A percentile compares a stretch with the other conserved stretches of the same genome.
These are phyloP conservation scores for Colletotrichum sp. DNA, from an alignment of 2,329 filamentous ascomycete genomes.

Conservation along the genomic window DNA sequence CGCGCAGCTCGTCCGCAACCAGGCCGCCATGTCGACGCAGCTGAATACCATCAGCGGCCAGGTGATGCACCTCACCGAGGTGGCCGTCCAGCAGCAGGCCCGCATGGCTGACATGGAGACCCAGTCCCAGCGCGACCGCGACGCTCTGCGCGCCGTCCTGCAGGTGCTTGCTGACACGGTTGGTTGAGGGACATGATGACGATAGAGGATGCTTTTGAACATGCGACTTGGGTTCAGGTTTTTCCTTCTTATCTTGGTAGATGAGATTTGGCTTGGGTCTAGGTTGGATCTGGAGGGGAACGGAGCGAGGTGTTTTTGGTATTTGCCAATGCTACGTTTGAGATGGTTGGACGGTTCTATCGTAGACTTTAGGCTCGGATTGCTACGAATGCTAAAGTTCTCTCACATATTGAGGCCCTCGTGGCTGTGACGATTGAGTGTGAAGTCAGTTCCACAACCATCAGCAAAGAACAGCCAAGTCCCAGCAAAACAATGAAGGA, in stretches of 20 bases:
- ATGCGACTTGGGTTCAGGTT: not conserved
- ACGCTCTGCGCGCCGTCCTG: not conserved
- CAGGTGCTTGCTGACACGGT: not conserved
- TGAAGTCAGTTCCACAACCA: not conserved
- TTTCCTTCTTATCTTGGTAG: not conserved
- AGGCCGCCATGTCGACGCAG: not conserved
- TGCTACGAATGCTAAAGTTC: not conserved
- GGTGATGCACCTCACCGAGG: not conserved
- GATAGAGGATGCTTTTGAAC: not conserved
- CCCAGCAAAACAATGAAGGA: not conserved
- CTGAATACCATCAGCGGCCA: not conserved
- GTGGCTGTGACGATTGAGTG: fast-evolving
- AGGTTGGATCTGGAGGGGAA: not conserved
- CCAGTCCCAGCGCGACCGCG: not conserved
- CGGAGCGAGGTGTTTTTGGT: not conserved
- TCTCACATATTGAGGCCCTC: not conserved
- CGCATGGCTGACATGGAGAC: not conserved
- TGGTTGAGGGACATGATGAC: not conserved
- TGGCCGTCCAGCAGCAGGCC: not conserved
- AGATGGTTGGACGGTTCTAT: not conserved
- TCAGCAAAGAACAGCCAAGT: not conserved
- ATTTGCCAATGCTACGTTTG: not conserved
- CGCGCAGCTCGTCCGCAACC: not conserved
- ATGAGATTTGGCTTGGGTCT: not conserved
- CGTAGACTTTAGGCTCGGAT: not conserved